These are phyloP conservation scores for Phytophthora quininea DNA, from an alignment of 352 stramenopile genomes.

Conservation along the genomic window DNA sequence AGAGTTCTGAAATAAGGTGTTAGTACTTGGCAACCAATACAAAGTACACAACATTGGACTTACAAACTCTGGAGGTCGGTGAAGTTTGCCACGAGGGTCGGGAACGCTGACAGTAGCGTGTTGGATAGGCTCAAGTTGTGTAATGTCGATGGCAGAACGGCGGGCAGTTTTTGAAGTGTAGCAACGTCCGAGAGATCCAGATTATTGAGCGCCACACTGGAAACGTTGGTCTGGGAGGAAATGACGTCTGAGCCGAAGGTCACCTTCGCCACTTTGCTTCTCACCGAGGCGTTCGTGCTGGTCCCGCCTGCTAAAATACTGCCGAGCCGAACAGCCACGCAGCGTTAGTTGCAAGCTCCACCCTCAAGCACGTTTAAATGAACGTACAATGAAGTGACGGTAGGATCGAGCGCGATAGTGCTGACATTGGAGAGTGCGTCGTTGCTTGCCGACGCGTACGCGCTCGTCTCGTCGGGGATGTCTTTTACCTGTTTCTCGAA, in stretches of 20 bases:
- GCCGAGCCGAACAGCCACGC: neutral
- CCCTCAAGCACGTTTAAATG: neutral
- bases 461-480: slow-evolving; percentile 26
- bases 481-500: slow-evolving; percentile 17
- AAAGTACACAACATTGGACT: neutral
- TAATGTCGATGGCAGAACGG: slow-evolving; percentile 24
- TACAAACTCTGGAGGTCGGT: slow-evolving; percentile 38
- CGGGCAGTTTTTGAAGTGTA: slow-evolving; percentile 33
- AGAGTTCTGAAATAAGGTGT: slow-evolving; percentile 23
- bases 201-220: slow-evolving; percentile 38
- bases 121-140: slow-evolving; percentile 40
- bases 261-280: slow-evolving; percentile 45
- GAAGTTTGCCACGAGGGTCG: slow-evolving; percentile 42
- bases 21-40: no score
- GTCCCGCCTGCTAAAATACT: slow-evolving; percentile 34
- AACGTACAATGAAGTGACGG: slow-evolving; percentile 36
- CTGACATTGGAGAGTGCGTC: slow-evolving; percentile 35
- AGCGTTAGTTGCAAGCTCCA: neutral
- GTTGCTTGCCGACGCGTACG: slow-evolving; percentile 42
- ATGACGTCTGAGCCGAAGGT: slow-evolving; percentile 34
- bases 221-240: slow-evolving; percentile 30
- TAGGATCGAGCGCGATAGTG: slow-evolving; percentile 27
- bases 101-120: slow-evolving; percentile 35
- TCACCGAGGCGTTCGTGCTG: slow-evolving; percentile 29
- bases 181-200: slow-evolving; percentile 27